A percentile compares a stretch with the other conserved stretches of the same genome.
These are phyloP conservation scores for Gigaspora rosea DNA, from an alignment of 192 early-diverging fungal genomes.

Conservation along the genomic window DNA sequence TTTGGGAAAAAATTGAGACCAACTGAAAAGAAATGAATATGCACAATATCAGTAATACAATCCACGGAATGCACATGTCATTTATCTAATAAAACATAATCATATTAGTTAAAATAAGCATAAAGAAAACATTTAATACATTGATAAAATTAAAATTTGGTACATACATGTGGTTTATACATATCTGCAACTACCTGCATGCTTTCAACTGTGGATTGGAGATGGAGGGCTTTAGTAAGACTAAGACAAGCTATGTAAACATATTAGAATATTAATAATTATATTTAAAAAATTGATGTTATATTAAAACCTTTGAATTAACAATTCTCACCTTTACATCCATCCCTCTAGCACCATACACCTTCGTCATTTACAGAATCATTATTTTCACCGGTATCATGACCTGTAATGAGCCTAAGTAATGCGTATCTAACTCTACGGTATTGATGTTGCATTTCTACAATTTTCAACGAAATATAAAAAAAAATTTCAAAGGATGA, in stretches of 20 bases:
- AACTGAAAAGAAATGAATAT: too few species aligned
- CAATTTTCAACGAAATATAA: not conserved
- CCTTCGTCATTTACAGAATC: conserved; percentile 42
- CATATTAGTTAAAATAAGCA: not conserved
- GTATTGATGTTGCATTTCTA: conserved; percentile 42
- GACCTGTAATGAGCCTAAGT: conserved; percentile 41
- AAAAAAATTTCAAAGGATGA: too few species aligned
- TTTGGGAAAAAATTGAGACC: too few species aligned
- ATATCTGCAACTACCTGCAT: conserved; percentile 45
- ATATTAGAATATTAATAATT: not conserved
- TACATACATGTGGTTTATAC: conserved; percentile 36
- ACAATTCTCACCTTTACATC: conserved; percentile 38
- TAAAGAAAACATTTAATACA: not conserved
- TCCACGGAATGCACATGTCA: conserved; percentile 39
- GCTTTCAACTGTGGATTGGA: conserved; percentile 42
- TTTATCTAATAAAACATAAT: conserved; percentile 4
- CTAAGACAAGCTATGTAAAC: conserved; percentile 38
- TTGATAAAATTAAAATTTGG: not conserved
- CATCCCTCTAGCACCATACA: conserved; percentile 50
- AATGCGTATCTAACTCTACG: conserved; percentile 41
- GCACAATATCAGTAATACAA: conserved; percentile 2
- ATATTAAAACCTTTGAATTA: not conserved
- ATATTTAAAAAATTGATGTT: too few species aligned
- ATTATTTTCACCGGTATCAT: conserved; percentile 38
- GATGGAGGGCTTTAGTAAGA: conserved; percentile 48